Conservation (phyloP, 352 stramenopile genomes). For the Pythium vanterpoolii region DNA sequence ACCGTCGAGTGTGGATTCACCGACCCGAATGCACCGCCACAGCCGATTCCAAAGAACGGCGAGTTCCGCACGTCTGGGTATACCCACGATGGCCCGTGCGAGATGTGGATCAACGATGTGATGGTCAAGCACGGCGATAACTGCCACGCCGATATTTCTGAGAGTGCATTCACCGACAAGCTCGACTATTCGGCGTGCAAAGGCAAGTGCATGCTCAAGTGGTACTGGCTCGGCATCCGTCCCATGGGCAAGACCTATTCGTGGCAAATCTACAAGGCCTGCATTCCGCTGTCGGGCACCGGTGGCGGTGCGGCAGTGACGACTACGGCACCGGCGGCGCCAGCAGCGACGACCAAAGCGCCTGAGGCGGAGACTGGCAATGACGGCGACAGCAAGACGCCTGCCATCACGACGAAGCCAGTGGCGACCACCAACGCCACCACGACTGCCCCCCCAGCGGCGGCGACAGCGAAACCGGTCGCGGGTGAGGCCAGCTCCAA, state of each 20-base stretch:
- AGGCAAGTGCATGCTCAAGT: constrained; percentile 24
- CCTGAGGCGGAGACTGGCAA: constrained; percentile 5
- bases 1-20: constrained; percentile 24
- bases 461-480: background rate
- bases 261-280: constrained; percentile 63
- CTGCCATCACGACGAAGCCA: constrained; percentile 9
- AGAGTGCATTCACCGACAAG: constrained; percentile 28
- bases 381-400: constrained; percentile 2
- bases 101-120: constrained; percentile 24
- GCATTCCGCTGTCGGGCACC: constrained; percentile 22
- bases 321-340: constrained; percentile 6
- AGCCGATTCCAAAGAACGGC: constrained; percentile 21
- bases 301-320: background rate
- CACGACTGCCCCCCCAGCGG: background rate
- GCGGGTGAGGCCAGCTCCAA: constrained; percentile 5
- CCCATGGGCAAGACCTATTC: constrained; percentile 36
- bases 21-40: constrained; percentile 16
- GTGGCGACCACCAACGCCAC: background rate
- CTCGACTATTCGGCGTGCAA: constrained; percentile 25
- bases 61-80: constrained; percentile 31
- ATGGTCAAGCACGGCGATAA: constrained; percentile 24
- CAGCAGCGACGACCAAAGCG: background rate
- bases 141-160: constrained; percentile 20
- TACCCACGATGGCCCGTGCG: constrained; percentile 22
- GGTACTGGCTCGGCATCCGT: constrained; percentile 29